These are phyloP conservation scores for Aspergillus mulundensis DNA, from an alignment of 495 filamentous ascomycete species.

Conservation along the genomic window DNA sequence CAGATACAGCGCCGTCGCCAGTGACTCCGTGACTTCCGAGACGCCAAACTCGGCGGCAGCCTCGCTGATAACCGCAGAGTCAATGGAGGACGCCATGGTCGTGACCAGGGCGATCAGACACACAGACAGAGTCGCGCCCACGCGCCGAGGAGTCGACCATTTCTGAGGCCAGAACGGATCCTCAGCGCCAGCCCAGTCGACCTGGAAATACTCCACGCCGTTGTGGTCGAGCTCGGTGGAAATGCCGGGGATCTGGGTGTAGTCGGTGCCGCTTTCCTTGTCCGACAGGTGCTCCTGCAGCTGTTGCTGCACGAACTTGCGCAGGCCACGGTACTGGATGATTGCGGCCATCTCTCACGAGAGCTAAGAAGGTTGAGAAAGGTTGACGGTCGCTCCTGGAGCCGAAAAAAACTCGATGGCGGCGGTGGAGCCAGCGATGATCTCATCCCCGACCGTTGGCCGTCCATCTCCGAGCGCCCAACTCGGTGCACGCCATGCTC, in stretches of 20 bases:
- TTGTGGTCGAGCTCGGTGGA: not conserved
- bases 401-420: too few relatives aligned
- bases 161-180: constrained; percentile 2
- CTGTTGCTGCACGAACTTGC: too few relatives aligned
- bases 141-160: not conserved
- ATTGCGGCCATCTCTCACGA: too few relatives aligned
- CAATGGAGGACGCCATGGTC: constrained; percentile 7
- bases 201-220: constrained; percentile 2
- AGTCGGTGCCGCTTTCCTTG: not conserved
- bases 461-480: too few relatives aligned
- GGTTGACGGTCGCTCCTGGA: too few relatives aligned
- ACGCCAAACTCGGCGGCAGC: constrained; percentile 1
- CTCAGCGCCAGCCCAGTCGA: not conserved
- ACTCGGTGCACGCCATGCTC: too few relatives aligned
- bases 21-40: not conserved
- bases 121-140: not conserved
- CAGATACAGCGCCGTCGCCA: constrained; percentile 48
- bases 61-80: not conserved
- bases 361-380: too few relatives aligned
- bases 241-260: constrained; percentile 4
- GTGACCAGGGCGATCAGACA: constrained; percentile 3
- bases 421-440: too few relatives aligned
- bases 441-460: too few relatives aligned
- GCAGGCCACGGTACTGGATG: too few relatives aligned
- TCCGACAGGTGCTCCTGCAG: too few relatives aligned